These are phyloP conservation scores for Daldinia loculata DNA, from an alignment of 495 filamentous ascomycete genomes.

Conservation along the genomic window DNA sequence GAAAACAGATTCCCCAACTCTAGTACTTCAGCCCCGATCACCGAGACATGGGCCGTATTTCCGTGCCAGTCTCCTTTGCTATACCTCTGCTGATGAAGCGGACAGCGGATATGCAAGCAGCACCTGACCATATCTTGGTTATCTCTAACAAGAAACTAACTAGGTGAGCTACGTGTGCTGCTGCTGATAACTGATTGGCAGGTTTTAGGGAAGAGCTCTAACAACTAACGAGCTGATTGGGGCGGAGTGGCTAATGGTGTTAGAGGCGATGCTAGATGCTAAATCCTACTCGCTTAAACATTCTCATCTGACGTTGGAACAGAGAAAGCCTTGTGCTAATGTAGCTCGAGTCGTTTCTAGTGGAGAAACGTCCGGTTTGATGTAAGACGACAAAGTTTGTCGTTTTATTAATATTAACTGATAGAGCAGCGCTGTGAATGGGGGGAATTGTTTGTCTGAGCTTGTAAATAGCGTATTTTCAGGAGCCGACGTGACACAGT, in stretches of 20 bases:
- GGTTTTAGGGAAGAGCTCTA: neutral
- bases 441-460: neutral
- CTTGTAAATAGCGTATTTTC: neutral
- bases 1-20: conserved; percentile 6
- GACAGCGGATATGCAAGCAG: neutral
- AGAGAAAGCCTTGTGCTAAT: conserved; percentile 33
- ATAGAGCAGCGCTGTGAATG: neutral
- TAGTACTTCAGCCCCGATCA: conserved; percentile 37
- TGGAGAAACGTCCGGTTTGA: neutral
- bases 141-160: conserved; percentile 1
- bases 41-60: conserved; percentile 30
- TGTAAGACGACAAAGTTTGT: neutral
- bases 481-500: neutral
- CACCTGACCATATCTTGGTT: neutral
- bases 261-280: conserved; percentile 2
- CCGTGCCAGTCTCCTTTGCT: neutral
- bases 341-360: conserved; percentile 26
- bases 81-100: neutral
- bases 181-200: conserved; percentile 21
- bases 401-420: neutral
- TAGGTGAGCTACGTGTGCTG: conserved; percentile 17
- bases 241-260: conserved; percentile 19
- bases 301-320: conserved; percentile 6
- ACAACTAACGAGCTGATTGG: conserved; percentile 13
- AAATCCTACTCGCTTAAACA: conserved; percentile 22